A percentile compares a stretch with the other conserved stretches of the same genome.
Conservation (phyloP, 73 alveolate genomes). For the Uronychia binucleata region DNA sequence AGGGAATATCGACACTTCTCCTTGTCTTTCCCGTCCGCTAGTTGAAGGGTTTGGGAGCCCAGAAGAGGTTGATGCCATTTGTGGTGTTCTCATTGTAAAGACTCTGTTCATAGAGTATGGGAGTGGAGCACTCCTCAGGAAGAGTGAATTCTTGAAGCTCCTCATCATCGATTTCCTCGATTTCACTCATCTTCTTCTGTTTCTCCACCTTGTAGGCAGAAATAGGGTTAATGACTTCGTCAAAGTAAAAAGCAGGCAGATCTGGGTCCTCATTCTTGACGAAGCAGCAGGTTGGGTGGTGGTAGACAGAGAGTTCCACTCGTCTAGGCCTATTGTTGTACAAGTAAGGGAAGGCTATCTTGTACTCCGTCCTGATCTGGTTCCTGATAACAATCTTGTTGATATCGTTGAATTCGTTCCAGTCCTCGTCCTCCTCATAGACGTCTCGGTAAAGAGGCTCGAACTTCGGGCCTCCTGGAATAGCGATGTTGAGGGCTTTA, state of each 20-base stretch:
- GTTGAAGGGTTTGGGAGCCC: slow-evolving; percentile 99
- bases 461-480: slow-evolving; percentile 99
- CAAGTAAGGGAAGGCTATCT: slow-evolving; percentile 99
- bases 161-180: slow-evolving; percentile 66
- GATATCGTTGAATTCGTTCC: slow-evolving; percentile 99
- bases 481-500: slow-evolving; percentile 99
- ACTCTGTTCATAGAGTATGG: slow-evolving; percentile 90
- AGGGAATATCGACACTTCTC: slow-evolving; percentile 98
- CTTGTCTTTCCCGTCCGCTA: slow-evolving; percentile 98
- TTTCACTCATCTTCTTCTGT: slow-evolving; percentile 60
- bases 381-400: slow-evolving; percentile 98
- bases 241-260: slow-evolving; percentile 96
- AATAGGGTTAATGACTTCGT: slow-evolving; percentile 98
- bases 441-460: slow-evolving; percentile 99
- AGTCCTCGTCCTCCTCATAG: slow-evolving; percentile 99
- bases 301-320: slow-evolving; percentile 97
- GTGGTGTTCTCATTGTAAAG: slow-evolving; percentile 94
- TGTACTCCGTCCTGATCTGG: slow-evolving; percentile 98
- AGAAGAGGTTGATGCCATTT: slow-evolving; percentile 91
- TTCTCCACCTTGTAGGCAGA: slow-evolving; percentile 89
- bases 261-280: slow-evolving; percentile 90
- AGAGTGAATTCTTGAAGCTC: slow-evolving; percentile 71
- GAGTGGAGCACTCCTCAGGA: slow-evolving; percentile 76
- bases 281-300: slow-evolving; percentile 93
- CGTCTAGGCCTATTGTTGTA: slow-evolving; percentile 99